phyloP scores from a whole-genome alignment of 2,329 filamentous ascomycete genomes.

The Pseudopithomyces chartarum region DNA sequence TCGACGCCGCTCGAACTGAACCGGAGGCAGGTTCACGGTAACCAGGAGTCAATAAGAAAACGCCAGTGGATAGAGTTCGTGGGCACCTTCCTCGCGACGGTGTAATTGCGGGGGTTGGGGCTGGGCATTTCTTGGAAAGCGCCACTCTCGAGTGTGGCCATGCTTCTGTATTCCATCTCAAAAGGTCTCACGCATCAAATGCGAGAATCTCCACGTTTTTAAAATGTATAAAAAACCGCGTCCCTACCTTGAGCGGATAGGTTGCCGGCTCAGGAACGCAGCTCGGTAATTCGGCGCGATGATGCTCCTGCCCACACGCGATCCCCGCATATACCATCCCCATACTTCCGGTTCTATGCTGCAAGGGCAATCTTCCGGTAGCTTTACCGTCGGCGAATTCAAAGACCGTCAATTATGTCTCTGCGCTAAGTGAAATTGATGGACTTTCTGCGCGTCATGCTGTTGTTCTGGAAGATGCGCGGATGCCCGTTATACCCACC shows the following conservation, averaged over 20 bases:
- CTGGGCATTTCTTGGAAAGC: constrained; percentile 8
- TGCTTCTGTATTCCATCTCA: not conserved
- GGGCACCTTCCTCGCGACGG: not conserved
- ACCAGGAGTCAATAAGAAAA: not conserved
- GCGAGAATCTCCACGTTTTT: not conserved
- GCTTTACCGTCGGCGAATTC: constrained; percentile 11
- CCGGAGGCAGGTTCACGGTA: not conserved
- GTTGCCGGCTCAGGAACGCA: not conserved
- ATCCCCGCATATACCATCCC: not conserved
- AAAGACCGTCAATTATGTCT: constrained; percentile 13
- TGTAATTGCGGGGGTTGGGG: constrained; percentile 13
- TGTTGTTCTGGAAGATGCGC: not conserved
- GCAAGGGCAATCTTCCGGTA: constrained; percentile 3
- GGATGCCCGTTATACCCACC: no score
- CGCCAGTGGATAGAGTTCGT: not conserved
- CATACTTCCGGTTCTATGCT: not conserved
- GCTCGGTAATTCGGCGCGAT: constrained; percentile 7
- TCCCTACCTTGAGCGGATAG: not conserved
- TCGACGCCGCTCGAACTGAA: no score
- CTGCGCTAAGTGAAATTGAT: not conserved
- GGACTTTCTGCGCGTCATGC: not conserved
- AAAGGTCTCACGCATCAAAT: not conserved
- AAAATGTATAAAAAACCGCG: not conserved
- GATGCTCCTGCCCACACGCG: constrained; percentile 1
- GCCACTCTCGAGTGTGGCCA: not conserved